Evolutionary conservation across 176 grass and related monocot species (phyloP).

Genomic region (Pontederia paniculata): DNA sequence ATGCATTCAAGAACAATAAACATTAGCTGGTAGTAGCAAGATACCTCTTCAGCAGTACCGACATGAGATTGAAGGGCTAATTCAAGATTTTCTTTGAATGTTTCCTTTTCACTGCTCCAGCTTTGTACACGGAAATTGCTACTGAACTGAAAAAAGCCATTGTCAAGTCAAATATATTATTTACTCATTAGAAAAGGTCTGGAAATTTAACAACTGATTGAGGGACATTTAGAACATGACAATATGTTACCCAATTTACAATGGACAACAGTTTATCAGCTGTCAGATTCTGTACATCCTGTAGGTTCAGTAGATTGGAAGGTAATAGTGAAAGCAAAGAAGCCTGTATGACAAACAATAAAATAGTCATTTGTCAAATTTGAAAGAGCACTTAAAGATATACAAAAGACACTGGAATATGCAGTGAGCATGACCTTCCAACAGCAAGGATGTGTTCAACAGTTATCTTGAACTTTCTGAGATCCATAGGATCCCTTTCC

Average conservation of each 20-base stretch:
- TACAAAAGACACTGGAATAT: no score
- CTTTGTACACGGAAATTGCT: conserved; percentile 52
- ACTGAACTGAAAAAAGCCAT: conserved; percentile 54
- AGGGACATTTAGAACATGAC: background rate
- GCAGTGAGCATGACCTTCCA: no score
- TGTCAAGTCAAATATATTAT: background rate
- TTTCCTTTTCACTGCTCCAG: conserved; percentile 40
- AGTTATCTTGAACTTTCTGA: no score
- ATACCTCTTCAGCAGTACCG: conserved; percentile 87
- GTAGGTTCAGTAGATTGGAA: conserved; percentile 34
- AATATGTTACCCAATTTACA: conserved; percentile 62
- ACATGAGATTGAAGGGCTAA: conserved; percentile 63
- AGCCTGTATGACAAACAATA: conserved; percentile 39
- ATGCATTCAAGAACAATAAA: background rate
- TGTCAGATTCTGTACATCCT: conserved; percentile 45
- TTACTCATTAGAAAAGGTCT: no score
- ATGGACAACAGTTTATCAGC: conserved; percentile 42
- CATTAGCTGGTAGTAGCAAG: background rate
- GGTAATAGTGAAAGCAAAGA: conserved; percentile 88
- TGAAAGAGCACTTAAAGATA: no score
- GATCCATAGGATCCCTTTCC: no score
- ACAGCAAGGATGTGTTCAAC: no score
- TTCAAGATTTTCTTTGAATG: conserved; percentile 73
- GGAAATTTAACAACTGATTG: no score
- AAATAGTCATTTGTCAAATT: no score